Conservation (phyloP, 306 rosid genomes). For the Benincasa hispida region DNA sequence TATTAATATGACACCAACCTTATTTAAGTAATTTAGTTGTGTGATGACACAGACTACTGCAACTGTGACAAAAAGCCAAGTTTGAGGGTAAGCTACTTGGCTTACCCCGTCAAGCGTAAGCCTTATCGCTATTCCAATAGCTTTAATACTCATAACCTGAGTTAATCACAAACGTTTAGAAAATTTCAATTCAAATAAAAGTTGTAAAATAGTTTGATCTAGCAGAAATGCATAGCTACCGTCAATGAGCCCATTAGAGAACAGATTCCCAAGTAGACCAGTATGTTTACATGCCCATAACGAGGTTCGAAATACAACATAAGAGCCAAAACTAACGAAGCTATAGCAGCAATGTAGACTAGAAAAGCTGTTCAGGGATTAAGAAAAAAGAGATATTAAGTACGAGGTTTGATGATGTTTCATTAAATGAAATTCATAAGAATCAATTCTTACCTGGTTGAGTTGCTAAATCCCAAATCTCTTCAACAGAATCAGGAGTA, state of each 20-base stretch:
- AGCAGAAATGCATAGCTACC: slow-evolving; percentile 27
- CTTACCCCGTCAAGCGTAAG: slow-evolving; percentile 77
- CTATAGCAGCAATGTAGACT: slow-evolving; percentile 40
- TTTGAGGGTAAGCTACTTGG: slow-evolving; percentile 82
- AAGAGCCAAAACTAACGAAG: slow-evolving; percentile 57
- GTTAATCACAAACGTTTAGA: slow-evolving; percentile 9
- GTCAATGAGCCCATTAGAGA: slow-evolving; percentile 84
- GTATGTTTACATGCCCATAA: slow-evolving; percentile 65
- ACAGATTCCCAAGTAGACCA: slow-evolving; percentile 83
- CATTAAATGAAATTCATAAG: neutral
- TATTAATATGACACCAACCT: slow-evolving; percentile 37
- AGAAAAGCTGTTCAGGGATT: slow-evolving; percentile 45
- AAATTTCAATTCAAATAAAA: neutral
- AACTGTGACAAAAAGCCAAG: slow-evolving; percentile 78
- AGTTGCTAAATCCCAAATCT: slow-evolving; percentile 78
- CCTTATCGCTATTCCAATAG: slow-evolving; percentile 90
- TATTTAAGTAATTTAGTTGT: slow-evolving; percentile 87
- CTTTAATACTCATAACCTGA: slow-evolving; percentile 92
- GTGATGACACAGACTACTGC: slow-evolving; percentile 72
- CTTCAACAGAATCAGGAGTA: slow-evolving; percentile 55
- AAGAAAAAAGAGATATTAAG: neutral
- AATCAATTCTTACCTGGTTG: slow-evolving; percentile 47
- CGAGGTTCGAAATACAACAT: slow-evolving; percentile 78
- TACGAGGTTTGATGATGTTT: neutral
- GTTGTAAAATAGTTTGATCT: neutral